Conservation (phyloP, 73 alveolate species). For the Halteria grandinella region DNA sequence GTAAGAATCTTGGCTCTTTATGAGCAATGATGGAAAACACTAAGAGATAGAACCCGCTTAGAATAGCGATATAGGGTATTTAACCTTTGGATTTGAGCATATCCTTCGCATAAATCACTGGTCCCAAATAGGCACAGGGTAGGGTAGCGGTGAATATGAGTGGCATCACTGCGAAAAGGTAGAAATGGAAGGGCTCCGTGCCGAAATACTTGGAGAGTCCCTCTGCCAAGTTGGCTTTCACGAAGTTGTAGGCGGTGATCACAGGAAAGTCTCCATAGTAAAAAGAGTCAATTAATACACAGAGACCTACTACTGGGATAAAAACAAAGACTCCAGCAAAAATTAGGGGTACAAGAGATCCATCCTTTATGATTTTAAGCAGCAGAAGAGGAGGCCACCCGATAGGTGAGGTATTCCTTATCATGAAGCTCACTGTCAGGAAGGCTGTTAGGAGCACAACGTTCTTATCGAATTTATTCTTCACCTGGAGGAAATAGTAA, state of each 20-base stretch:
- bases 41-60: neutral
- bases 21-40: conserved; percentile 51
- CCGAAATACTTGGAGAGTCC: conserved; percentile 61
- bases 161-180: conserved; percentile 5
- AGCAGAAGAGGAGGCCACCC: conserved; percentile 53
- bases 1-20: conserved; percentile 55
- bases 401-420: conserved; percentile 56
- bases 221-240: conserved; percentile 44
- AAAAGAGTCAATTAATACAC: conserved; percentile 11
- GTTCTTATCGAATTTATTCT: conserved; percentile 3
- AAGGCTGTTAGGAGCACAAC: conserved; percentile 18
- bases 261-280: conserved; percentile 31
- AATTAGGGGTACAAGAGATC: conserved; percentile 3
- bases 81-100: neutral
- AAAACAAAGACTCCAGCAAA: conserved; percentile 34
- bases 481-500: neutral
- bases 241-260: conserved; percentile 49
- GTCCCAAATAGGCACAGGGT: neutral
- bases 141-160: conserved; percentile 1
- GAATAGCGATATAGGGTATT: conserved; percentile 11
- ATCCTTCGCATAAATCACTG: conserved; percentile 5
- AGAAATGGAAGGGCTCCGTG: conserved; percentile 2
- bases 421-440: conserved; percentile 22
- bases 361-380: conserved; percentile 24
- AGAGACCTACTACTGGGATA: conserved; percentile 35